Evolutionary conservation across 2,329 filamentous ascomycete genomes (phyloP), one percentile per base, ranked within the genome.

Genomic region (Colletotrichum cuscutae): DNA sequence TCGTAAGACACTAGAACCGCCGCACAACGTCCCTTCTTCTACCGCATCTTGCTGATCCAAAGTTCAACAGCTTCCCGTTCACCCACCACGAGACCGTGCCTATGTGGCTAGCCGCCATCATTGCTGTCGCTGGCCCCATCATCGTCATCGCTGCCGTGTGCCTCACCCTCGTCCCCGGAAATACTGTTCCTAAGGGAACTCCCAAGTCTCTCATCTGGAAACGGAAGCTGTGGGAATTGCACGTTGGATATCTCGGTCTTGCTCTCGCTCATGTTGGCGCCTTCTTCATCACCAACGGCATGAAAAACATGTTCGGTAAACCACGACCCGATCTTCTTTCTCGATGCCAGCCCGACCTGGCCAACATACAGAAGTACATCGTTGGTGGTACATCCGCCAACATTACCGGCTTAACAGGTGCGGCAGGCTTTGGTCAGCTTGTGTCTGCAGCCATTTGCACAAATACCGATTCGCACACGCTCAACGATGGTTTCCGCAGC

Each of bases 161-260:
- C 53, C 82, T 97, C 37, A 75, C 91, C 73, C 86, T 96, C 76
- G 90, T 97, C 1, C 95, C 95, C 1, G 94, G 93, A 4, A 88
- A 89, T 6, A 92, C 91, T 1, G 91, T 92, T 1, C 88, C 89
- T 19, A 86, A 86, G 54, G 87, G 88, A 24, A 91, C 92, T 0
- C 90, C 93, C 1, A 88, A 87, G 75, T 82, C 87, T 4, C 83
- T 94, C 66, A 86, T 95, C 57, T 95, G 94, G 91, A 90, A 89
- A 79, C 89, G 94, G 76, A 98, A 97, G 83, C 81, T 98, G 1
- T 98, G 96, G 95, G 95, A 98, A 81, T 91, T 94, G 81, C 95
- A 98, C 80, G 91, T 91, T 2, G 95, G 94, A 71, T 94, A 93
- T 90, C 90, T 98, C 78, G 95, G 95, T 0, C 87, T 98, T 3